A percentile compares a stretch with the other conserved stretches of the same genome.
Evolutionary conservation across 176 grass and related monocot genomes (phyloP).

Genomic region (Oropetium thomaeum): DNA sequence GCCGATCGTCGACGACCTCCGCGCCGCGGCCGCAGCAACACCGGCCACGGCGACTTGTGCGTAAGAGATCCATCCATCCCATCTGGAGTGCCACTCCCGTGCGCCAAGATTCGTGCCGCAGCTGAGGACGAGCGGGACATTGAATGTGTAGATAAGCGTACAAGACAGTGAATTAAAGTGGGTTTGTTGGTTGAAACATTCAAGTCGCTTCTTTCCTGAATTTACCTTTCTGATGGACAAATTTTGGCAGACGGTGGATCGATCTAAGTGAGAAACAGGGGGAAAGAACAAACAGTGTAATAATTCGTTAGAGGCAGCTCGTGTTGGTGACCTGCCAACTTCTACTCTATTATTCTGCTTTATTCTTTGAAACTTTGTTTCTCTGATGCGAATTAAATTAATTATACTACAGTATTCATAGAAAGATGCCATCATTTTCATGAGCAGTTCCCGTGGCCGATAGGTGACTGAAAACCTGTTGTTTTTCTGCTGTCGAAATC

Average conservation of each 20-base stretch:
- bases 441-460: neutral
- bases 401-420: slow-evolving; percentile 12
- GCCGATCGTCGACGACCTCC: slow-evolving; percentile 28
- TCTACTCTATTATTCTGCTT: neutral
- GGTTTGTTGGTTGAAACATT: slow-evolving; percentile 42
- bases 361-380: slow-evolving; percentile 17
- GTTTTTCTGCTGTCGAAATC: neutral
- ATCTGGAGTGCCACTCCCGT: too few relatives aligned
- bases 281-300: slow-evolving; percentile 3
- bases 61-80: slow-evolving; percentile 26
- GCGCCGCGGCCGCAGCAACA: neutral
- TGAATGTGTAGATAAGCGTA: slow-evolving; percentile 52
- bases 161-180: slow-evolving; percentile 38
- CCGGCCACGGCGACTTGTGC: slow-evolving; percentile 43
- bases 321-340: slow-evolving; percentile 34
- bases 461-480: neutral
- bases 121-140: neutral
- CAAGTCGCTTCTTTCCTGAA: slow-evolving; percentile 29
- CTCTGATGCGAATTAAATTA: neutral
- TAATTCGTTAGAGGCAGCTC: slow-evolving; percentile 33
- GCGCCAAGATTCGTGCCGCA: slow-evolving; percentile 42
- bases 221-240: slow-evolving; percentile 23
- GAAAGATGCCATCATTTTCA: slow-evolving; percentile 25
- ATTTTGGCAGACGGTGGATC: slow-evolving; percentile 33
- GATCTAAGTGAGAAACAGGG: slow-evolving; percentile 19